phyloP scores from a whole-genome alignment of 176 grass and related monocot genomes.

The Chloris gayana region DNA sequence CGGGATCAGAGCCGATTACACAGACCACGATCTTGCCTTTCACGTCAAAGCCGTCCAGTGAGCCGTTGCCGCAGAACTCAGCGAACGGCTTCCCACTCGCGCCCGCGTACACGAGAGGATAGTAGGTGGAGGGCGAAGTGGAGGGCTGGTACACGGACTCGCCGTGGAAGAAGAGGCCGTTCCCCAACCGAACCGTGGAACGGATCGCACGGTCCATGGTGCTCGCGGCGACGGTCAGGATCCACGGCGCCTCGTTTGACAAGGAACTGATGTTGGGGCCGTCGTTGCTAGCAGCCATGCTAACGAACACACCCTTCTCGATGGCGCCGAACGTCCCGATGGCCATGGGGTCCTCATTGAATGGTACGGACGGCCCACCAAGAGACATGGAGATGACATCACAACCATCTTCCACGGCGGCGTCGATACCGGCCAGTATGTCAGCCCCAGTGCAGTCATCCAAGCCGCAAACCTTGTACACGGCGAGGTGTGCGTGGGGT shows the following conservation, averaged over 20 bases:
- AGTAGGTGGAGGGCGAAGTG: not conserved
- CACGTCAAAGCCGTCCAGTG: conserved; percentile 38
- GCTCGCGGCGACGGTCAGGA: conserved; percentile 66
- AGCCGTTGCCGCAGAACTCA: conserved; percentile 29
- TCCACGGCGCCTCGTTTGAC: conserved; percentile 60
- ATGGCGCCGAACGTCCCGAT: conserved; percentile 43
- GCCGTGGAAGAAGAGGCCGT: conserved; percentile 52
- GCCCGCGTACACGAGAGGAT: conserved; percentile 26
- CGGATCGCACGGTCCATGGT: conserved; percentile 62
- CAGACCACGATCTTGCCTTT: conserved; percentile 70
- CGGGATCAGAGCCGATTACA: no score
- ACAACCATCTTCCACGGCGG: conserved; percentile 44
- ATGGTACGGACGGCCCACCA: not conserved
- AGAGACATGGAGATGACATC: conserved; percentile 54
- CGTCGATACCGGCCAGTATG: conserved; percentile 49
- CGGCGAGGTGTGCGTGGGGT: conserved; percentile 46
- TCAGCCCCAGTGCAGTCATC: not conserved
- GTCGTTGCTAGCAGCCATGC: conserved; percentile 42
- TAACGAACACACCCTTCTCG: conserved; percentile 60
- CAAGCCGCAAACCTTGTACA: conserved; percentile 51
- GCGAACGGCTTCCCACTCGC: conserved; percentile 5
- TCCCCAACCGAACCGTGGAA: conserved; percentile 34
- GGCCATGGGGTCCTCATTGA: conserved; percentile 30
- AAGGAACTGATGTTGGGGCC: conserved; percentile 28
- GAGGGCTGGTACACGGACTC: conserved; percentile 48